phyloP scores from a whole-genome alignment of 352 stramenopile species.

The Globisporangium rhizosaccharum region DNA sequence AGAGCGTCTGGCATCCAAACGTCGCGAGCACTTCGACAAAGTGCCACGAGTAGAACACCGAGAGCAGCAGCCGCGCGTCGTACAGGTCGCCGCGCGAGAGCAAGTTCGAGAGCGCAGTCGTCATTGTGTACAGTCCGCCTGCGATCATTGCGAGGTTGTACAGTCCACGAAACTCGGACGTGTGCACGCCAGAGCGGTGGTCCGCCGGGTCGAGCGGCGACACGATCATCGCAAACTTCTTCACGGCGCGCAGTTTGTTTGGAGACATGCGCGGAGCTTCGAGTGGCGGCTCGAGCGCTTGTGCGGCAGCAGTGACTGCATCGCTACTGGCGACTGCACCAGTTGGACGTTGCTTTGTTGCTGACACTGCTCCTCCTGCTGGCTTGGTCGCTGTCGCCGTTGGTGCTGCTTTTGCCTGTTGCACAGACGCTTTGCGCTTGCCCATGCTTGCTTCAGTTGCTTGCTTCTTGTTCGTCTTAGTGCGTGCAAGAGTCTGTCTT shows the following conservation, averaged over 20 bases:
- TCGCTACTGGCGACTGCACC: background rate
- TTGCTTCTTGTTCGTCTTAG: no score
- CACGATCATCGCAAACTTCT: conserved; percentile 55
- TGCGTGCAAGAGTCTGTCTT: no score
- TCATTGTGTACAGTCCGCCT: conserved; percentile 58
- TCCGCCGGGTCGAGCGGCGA: conserved; percentile 68
- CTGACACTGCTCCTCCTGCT: no score
- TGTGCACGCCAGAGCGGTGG: conserved; percentile 57
- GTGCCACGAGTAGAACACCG: conserved; percentile 69
- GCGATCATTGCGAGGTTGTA: conserved; percentile 75
- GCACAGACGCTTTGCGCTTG: conserved; percentile 7
- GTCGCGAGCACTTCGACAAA: conserved; percentile 68
- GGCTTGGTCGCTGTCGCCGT: background rate
- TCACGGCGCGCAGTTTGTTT: conserved; percentile 24
- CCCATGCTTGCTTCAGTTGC: background rate
- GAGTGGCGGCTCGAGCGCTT: background rate
- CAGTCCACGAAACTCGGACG: conserved; percentile 68
- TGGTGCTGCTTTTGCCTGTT: conserved; percentile 2
- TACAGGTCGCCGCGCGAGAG: conserved; percentile 38
- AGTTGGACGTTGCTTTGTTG: background rate
- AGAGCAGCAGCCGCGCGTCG: conserved; percentile 49
- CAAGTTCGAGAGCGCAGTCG: conserved; percentile 50
- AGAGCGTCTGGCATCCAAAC: conserved; percentile 58
- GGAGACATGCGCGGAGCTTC: background rate
- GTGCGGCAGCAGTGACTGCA: background rate